Percentiles rank a stretch among this genome's conserved stretches.
phyloP scores from a whole-genome alignment of 768 basidiomycete genomes.

The Boletus reticulatus region DNA sequence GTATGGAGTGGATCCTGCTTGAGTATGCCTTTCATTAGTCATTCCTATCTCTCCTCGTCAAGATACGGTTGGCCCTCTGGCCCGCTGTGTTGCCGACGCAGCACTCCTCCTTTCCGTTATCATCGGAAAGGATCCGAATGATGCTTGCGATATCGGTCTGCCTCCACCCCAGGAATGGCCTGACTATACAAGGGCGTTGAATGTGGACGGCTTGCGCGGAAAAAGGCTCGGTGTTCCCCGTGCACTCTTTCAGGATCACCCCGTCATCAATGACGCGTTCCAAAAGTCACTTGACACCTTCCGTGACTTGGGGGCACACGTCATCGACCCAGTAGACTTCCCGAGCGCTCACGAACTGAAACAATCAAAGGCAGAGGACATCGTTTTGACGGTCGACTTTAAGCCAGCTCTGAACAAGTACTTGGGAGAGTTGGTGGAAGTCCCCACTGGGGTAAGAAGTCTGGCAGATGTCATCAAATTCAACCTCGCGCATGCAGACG shows the following conservation, averaged over 20 bases:
- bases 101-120: slow-evolving; percentile 41
- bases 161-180: slow-evolving; percentile 49
- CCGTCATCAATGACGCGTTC: slow-evolving; percentile 35
- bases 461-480: slow-evolving; percentile 60
- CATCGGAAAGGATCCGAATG: slow-evolving; percentile 41
- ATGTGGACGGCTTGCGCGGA: slow-evolving; percentile 42
- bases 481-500: slow-evolving; percentile 48
- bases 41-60: slow-evolving; percentile 43
- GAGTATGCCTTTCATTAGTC: slow-evolving; percentile 32
- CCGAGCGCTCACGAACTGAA: slow-evolving; percentile 51
- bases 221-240: slow-evolving; percentile 47
- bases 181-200: slow-evolving; percentile 53
- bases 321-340: slow-evolving; percentile 64
- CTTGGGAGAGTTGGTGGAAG: slow-evolving; percentile 43
- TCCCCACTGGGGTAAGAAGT: slow-evolving; percentile 57
- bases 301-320: slow-evolving; percentile 38
- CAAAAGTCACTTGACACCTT: slow-evolving; percentile 38
- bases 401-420: slow-evolving; percentile 51
- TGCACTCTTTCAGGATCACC: slow-evolving; percentile 23
- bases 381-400: slow-evolving; percentile 55
- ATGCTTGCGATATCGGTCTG: slow-evolving; percentile 36
- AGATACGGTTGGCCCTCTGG: slow-evolving; percentile 40
- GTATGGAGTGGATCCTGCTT: neutral
- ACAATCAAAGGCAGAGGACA: slow-evolving; percentile 49
- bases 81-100: slow-evolving; percentile 36